Percentiles rank a stretch among this genome's conserved stretches.
phyloP scores from a whole-genome alignment of 768 basidiomycete genomes.

The Hygrophoropsis aurantiaca region DNA sequence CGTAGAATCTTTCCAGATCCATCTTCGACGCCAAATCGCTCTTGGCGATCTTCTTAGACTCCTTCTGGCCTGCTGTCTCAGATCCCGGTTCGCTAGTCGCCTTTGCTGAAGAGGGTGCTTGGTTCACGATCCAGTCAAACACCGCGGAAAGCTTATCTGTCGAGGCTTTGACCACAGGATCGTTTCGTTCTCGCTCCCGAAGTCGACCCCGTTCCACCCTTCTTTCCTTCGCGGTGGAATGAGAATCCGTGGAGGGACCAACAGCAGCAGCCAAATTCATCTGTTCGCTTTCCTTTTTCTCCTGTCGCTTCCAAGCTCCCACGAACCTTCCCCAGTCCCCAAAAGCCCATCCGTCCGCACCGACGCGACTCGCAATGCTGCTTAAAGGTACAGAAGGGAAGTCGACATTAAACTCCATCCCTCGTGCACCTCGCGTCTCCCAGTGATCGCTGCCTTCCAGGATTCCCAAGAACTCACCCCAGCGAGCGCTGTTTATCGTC shows the following conservation, averaged over 20 bases:
- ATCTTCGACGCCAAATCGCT: slow-evolving; percentile 64
- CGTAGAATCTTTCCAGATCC: slow-evolving; percentile 87
- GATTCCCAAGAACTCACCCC: slow-evolving; percentile 94
- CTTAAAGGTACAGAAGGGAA: slow-evolving; percentile 50
- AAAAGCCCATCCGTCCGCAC: slow-evolving; percentile 45
- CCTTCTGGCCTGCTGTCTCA: slow-evolving; percentile 19
- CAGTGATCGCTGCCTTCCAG: slow-evolving; percentile 94
- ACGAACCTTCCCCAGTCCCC: slow-evolving; percentile 65
- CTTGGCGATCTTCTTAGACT: slow-evolving; percentile 28
- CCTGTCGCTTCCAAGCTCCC: slow-evolving; percentile 58
- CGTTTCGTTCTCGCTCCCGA: slow-evolving; percentile 36
- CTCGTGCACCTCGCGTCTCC: slow-evolving; percentile 90
- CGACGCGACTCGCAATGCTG: slow-evolving; percentile 29
- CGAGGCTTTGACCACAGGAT: slow-evolving; percentile 62
- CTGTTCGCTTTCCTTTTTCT: slow-evolving; percentile 39
- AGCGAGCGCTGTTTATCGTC: slow-evolving; percentile 86
- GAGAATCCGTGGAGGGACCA: slow-evolving; percentile 2
- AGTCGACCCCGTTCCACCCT: slow-evolving; percentile 15
- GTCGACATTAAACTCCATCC: slow-evolving; percentile 66
- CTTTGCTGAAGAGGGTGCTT: slow-evolving; percentile 46
- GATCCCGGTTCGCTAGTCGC: slow-evolving; percentile 12
- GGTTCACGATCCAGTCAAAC: slow-evolving; percentile 79
- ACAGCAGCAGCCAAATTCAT: slow-evolving; percentile 26
- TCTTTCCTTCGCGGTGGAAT: slow-evolving; percentile 7
- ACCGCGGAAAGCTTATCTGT: slow-evolving; percentile 73